A percentile compares a stretch with the other conserved stretches of the same genome.
Conservation (phyloP, 805 yeast genomes). For the Soucietia sequanensis region DNA sequence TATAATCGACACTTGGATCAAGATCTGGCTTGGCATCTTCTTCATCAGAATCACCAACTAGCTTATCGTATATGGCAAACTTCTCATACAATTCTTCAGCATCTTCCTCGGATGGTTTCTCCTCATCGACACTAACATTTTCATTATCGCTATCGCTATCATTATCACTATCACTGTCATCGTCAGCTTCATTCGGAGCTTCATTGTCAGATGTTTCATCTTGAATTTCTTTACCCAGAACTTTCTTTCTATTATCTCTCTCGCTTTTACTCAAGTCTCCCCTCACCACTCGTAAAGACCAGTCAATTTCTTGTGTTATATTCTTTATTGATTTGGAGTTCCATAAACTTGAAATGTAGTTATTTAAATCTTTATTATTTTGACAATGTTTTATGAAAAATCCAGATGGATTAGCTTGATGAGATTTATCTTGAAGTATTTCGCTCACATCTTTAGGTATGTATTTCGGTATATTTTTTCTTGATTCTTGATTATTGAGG, state of each 20-base stretch:
- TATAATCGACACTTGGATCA: conserved; percentile 46
- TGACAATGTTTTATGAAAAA: conserved; percentile 45
- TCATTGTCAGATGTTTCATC: conserved; percentile 24
- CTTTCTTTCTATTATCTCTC: conserved; percentile 22
- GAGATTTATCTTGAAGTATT: conserved; percentile 25
- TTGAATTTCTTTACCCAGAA: conserved; percentile 14
- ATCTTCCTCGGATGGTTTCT: conserved; percentile 9
- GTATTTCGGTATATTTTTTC: conserved; percentile 32
- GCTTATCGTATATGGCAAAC: conserved; percentile 34
- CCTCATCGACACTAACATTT: conserved; percentile 8
- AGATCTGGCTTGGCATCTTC: conserved; percentile 28
- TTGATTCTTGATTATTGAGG: conserved; percentile 27
- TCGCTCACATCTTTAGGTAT: conserved; percentile 25
- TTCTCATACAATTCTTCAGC: conserved; percentile 29
- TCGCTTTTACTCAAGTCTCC: conserved; percentile 44
- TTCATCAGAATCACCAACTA: conserved; percentile 43
- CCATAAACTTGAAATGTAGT: conserved; percentile 47
- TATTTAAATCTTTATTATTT: conserved; percentile 40
- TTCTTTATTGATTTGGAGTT: conserved; percentile 41
- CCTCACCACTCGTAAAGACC: conserved; percentile 47
- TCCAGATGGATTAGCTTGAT: conserved; percentile 43
- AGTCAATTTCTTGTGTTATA: conserved; percentile 36
- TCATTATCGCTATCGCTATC: conserved; percentile 14
- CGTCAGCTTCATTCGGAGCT: conserved; percentile 12
- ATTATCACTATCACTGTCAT: conserved; percentile 17